Conservation (phyloP, 208 protist species). For the Leishmania amazonensis region DNA sequence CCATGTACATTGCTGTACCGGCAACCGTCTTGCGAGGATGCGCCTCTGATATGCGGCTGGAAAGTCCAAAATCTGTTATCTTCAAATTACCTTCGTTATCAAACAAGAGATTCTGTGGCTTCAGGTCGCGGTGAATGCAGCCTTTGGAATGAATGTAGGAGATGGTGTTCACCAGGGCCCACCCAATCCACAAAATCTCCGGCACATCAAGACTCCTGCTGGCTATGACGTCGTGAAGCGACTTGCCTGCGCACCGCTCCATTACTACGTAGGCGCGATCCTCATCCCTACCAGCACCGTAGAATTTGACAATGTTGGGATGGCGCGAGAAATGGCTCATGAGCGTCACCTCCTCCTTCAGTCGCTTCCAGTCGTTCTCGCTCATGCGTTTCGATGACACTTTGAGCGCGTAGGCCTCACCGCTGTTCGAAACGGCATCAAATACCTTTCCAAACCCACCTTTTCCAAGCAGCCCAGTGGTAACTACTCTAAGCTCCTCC, state of each 20-base stretch:
- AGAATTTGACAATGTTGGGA: conserved; percentile 87
- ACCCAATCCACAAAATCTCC: conserved; percentile 89
- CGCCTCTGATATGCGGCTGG: conserved; percentile 73
- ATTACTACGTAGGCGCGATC: conserved; percentile 87
- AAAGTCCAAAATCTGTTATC: conserved; percentile 93
- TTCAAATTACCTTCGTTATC: conserved; percentile 90
- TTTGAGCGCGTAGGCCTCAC: conserved; percentile 84
- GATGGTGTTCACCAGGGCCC: conserved; percentile 81
- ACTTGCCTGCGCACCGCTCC: conserved; percentile 79
- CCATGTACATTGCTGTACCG: conserved; percentile 92
- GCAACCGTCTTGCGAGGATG: conserved; percentile 88
- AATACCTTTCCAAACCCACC: conserved; percentile 89
- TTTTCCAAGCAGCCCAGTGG: conserved; percentile 73
- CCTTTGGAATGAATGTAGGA: conserved; percentile 85
- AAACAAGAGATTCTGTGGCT: conserved; percentile 92
- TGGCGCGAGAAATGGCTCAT: conserved; percentile 90
- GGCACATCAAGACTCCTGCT: conserved; percentile 51
- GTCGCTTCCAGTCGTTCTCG: conserved; percentile 77
- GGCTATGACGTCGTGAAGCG: conserved; percentile 82
- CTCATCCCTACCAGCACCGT: conserved; percentile 68
- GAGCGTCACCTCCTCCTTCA: conserved; percentile 84
- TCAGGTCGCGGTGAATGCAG: conserved; percentile 91
- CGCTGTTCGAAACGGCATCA: conserved; percentile 64
- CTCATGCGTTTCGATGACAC: conserved; percentile 85
- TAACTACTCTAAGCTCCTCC: conserved; percentile 66